Percentiles rank a stretch among this genome's conserved stretches.
Conservation (phyloP, 2,329 filamentous ascomycete genomes). For the Lecanosticta acicola region DNA sequence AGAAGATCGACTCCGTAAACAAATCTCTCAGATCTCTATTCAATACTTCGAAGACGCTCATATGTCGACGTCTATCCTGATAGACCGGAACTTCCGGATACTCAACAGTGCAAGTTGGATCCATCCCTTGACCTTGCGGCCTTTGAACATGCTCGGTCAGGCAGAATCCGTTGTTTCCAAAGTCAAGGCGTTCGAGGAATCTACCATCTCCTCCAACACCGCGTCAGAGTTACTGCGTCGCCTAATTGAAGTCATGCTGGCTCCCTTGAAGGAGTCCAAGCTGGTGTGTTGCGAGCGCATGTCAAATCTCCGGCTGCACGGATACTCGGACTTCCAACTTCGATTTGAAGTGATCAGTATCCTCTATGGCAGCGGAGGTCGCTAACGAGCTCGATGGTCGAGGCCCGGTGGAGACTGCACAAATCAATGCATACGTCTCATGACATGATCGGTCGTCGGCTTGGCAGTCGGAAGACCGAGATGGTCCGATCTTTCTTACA, state of each 20-base stretch:
- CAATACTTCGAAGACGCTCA: slow-evolving; percentile 15
- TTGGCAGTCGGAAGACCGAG: too few species aligned
- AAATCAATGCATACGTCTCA: background rate
- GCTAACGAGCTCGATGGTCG: background rate
- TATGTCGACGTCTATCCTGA: slow-evolving; percentile 11
- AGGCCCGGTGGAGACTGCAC: background rate
- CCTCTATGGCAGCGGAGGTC: background rate
- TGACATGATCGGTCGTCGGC: too few species aligned
- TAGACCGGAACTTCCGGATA: slow-evolving; percentile 7
- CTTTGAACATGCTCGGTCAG: slow-evolving; percentile 6
- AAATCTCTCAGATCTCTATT: slow-evolving; percentile 10
- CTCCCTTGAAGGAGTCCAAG: slow-evolving; percentile 3
- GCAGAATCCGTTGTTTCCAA: slow-evolving; percentile 3
- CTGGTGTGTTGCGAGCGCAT: slow-evolving; percentile 14
- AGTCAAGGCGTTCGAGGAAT: background rate
- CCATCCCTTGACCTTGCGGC: slow-evolving; percentile 7
- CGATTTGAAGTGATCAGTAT: slow-evolving; percentile 15
- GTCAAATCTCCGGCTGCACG: slow-evolving; percentile 14
- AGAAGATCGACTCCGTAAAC: slow-evolving; percentile 4
- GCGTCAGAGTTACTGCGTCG: background rate
- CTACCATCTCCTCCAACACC: background rate
- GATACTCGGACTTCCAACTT: slow-evolving; percentile 16
- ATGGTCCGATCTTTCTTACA: too few species aligned
- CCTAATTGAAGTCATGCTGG: slow-evolving; percentile 8
- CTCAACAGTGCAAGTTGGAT: slow-evolving; percentile 9